Evolutionary conservation across 192 early-diverging fungal genomes (phyloP), one percentile per base, ranked within the genome.

Genomic region (Coemansia sp.): DNA sequence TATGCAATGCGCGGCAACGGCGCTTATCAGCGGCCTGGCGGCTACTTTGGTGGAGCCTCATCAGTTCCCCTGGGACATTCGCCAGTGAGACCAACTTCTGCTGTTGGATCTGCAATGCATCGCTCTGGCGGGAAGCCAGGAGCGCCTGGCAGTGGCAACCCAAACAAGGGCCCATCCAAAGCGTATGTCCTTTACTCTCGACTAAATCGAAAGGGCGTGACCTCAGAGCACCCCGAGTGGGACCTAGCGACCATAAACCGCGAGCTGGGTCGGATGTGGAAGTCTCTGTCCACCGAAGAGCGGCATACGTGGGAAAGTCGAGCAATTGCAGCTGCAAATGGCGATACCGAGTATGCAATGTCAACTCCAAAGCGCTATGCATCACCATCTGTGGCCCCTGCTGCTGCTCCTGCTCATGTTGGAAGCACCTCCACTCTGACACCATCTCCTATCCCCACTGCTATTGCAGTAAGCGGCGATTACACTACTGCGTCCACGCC

Each of bases 221-320:
- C 71, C 2, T 48, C 71, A 3, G 66, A 67, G 25, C 70, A 77
- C 46, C 74, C 70, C 21, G 75, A 82, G 18, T 75, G 79, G 74
- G 79, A 82, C 39, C 45, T 82, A 67, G 75, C 75, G 13, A 74
- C 79, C 4, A 63, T 82, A 39, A 82, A 82, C 48, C 70, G 74
- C 45, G 79, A 77, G 64, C 79, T 82, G 13, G 74, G 75, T 25
- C 70, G 79, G 57, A 73, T 77, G 75, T 82, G 79, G 79, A 77
- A 82, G 67, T 28, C 52, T 12, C 64, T 82, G 21, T 30, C 63
- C 20, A 46, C 60, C 21, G 75, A 77, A 7, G 79, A 82, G 58
- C 70, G 75, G 15, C 67, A 70, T 23, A 26, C 35, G 12, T 82
- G 79, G 79, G 79, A 82, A 55, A 48, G 39, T n/a, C 73, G 74